Conservation (phyloP, 345 rosid species). For the Turritis glabra region DNA sequence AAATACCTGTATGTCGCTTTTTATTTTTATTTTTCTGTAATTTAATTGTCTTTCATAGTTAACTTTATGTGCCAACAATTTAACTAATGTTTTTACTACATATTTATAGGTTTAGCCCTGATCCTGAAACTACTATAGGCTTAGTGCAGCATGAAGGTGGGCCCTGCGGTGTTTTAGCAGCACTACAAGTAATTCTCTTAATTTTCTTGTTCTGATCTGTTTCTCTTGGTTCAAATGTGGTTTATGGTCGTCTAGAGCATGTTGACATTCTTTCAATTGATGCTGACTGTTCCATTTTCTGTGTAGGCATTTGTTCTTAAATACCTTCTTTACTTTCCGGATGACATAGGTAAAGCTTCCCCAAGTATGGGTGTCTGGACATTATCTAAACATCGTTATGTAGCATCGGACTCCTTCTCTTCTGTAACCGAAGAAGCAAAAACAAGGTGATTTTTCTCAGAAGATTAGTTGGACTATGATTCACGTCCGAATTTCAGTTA, state of each 20-base stretch:
- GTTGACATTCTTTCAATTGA: conserved; percentile 16
- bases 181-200: conserved; percentile 73
- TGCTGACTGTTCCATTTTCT: conserved; percentile 30
- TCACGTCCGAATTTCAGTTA: not conserved
- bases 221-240: not conserved
- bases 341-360: conserved; percentile 53
- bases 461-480: conserved; percentile 11
- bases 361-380: conserved; percentile 43
- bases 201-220: conserved; percentile 25
- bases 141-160: conserved; percentile 99
- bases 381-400: conserved; percentile 42
- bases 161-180: conserved; percentile 98
- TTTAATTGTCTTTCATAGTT: conserved; percentile 3
- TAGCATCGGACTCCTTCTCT: conserved; percentile 56
- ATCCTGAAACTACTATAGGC: conserved; percentile 97
- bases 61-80: not conserved
- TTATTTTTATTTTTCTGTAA: not conserved
- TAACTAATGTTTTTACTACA: conserved; percentile 35
- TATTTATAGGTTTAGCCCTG: conserved; percentile 84
- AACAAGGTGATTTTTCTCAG: conserved; percentile 61
- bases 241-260: conserved; percentile 16
- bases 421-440: conserved; percentile 66
- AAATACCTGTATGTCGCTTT: not conserved
- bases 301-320: conserved; percentile 96
- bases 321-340: conserved; percentile 81